Evolutionary conservation across 768 basidiomycete genomes (phyloP).

Genomic region (Naganishia vaughanmartiniae): DNA sequence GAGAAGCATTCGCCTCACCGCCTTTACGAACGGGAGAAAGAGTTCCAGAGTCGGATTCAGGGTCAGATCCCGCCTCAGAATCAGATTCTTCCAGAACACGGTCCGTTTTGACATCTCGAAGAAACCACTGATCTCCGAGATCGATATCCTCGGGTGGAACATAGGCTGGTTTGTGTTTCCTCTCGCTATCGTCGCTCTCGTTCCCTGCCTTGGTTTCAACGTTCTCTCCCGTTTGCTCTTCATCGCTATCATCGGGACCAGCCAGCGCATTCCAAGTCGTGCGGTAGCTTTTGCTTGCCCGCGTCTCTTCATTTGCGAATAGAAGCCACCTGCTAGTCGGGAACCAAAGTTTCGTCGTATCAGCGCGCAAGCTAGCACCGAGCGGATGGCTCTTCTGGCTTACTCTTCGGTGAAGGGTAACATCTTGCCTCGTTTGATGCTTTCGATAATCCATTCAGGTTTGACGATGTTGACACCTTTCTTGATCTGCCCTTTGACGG

Average conservation of each 20-base stretch:
- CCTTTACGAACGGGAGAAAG: not conserved
- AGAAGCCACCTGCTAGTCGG: constrained; percentile 38
- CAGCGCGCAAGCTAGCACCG: not conserved
- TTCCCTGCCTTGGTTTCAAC: constrained; percentile 33
- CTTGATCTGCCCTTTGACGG: constrained; percentile 70
- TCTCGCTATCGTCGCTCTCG: constrained; percentile 22
- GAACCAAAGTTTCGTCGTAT: not conserved
- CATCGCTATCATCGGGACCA: constrained; percentile 14
- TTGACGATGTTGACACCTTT: constrained; percentile 66
- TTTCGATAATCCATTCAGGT: constrained; percentile 79
- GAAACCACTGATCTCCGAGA: constrained; percentile 13
- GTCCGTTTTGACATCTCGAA: constrained; percentile 24
- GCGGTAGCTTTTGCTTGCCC: constrained; percentile 40
- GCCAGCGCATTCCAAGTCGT: constrained; percentile 44
- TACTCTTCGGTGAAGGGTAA: constrained; percentile 70
- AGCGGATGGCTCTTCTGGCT: not conserved
- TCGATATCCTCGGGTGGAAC: constrained; percentile 20
- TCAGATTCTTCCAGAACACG: constrained; percentile 18
- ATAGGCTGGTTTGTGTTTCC: constrained; percentile 16
- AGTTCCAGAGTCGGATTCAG: constrained; percentile 30
- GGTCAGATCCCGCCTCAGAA: constrained; percentile 31
- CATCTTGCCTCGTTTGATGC: constrained; percentile 61
- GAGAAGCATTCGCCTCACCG: constrained; percentile 6
- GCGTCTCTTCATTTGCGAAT: constrained; percentile 41
- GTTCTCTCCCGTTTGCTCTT: constrained; percentile 37